phyloP scores from a whole-genome alignment of 2,329 filamentous ascomycete species.

The Huntiella abstrusa region DNA sequence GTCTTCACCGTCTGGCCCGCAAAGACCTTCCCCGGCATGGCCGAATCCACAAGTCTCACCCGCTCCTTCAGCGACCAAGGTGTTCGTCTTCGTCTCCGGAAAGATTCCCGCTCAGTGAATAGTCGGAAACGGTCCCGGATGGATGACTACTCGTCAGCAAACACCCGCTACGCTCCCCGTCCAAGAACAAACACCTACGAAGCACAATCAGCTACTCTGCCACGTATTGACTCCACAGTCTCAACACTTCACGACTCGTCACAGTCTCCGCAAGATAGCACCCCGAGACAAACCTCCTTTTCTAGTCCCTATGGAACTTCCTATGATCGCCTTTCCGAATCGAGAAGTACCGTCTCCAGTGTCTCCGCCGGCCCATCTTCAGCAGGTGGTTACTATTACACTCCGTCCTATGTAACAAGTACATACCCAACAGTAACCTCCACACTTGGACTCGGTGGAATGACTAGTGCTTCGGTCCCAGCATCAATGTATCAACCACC shows the following conservation, averaged over 20 bases:
- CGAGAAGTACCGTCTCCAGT: conserved; percentile 3
- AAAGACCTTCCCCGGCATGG: conserved; percentile 62
- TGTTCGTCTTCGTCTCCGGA: conserved; percentile 62
- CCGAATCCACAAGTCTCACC: conserved; percentile 64
- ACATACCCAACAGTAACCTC: conserved; percentile 9
- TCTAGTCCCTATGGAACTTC: conserved; percentile 6
- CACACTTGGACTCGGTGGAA: not conserved
- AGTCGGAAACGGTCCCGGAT: conserved; percentile 24
- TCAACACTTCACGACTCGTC: conserved; percentile 7
- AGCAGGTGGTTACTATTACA: conserved; percentile 7
- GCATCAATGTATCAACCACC: conserved; percentile 10
- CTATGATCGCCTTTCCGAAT: conserved; percentile 6
- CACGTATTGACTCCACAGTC: conserved; percentile 7
- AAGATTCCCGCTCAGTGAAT: conserved; percentile 49
- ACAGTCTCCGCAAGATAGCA: conserved; percentile 11
- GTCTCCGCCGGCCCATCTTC: conserved; percentile 4
- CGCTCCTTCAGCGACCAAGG: conserved; percentile 75
- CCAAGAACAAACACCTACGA: conserved; percentile 12
- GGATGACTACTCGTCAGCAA: conserved; percentile 8
- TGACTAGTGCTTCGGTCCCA: conserved; percentile 1
- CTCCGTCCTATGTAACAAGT: conserved; percentile 6
- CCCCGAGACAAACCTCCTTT: conserved; percentile 7
- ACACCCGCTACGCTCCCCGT: conserved; percentile 7
- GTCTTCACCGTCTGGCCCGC: conserved; percentile 46
- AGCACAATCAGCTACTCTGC: conserved; percentile 2